Base-by-base conservation (phyloP, 805 yeast species). In the Wickerhamiella domercqiae region DNA sequence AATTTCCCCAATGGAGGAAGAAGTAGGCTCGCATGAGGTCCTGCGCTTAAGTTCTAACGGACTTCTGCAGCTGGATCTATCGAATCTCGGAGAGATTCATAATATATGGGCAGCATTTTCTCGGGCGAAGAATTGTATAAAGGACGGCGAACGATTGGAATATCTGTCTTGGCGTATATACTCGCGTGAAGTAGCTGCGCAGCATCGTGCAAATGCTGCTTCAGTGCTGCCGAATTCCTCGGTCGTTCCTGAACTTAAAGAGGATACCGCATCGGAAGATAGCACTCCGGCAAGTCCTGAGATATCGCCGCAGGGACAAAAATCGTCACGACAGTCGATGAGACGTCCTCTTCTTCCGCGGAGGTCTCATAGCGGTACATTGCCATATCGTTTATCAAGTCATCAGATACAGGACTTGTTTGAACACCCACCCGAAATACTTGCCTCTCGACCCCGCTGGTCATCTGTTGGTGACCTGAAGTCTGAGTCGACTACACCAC, bases 91-190 rank as follows among this genome's bases (percentile, higher is more conserved):
- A 9, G 49, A 43, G 19, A 39, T 47, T 3, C 47, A 49, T 28
- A 37, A 39, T 36, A 42, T 49, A 35, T 49, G 53, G 53, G 36
- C 41, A 7, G 48, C 49, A 2, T 45, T 46, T 29, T 42, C 50
- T 32, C 41, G 45, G 21, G 51, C 53, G 5, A 47, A 46, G 29
- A 34, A 42, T 19, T 42, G 45, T 28, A 44, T 49, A 13, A 43
- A 39, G 15, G 46, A 50, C 21, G 50, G 51, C 15, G 41, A 44
- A 25, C 45, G 53, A 3, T 38, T 46, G 1, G 53, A 47, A 32
- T 46, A 49, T 32, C 44, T 47, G 7, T 37, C 44, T 7, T 49
- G 53, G 53, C 43, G 53, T n/a, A 37, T 49, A 5, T 49, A 49
- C 32, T 44, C 50, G 7, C 45, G 50, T 7, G 46, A 45, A 19